Evolutionary conservation across 768 basidiomycete genomes (phyloP).

Genomic region (Boletus sp.): DNA sequence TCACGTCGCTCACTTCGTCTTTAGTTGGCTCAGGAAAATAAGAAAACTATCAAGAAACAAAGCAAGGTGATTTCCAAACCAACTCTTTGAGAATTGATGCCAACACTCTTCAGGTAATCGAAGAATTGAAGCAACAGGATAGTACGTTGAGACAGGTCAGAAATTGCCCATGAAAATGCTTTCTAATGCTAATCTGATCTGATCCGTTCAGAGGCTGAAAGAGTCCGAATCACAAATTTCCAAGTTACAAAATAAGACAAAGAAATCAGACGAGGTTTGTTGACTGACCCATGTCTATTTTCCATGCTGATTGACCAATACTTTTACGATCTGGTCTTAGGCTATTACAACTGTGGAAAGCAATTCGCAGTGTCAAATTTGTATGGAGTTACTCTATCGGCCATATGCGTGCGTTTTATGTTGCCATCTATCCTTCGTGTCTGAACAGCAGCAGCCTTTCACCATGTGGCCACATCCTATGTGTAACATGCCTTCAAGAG

Average conservation of each 20-base stretch:
- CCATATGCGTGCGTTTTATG: slow-evolving; percentile 59
- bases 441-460: slow-evolving; percentile 45
- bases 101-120: slow-evolving; percentile 42
- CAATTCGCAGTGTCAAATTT: slow-evolving; percentile 70
- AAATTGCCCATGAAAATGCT: not conserved
- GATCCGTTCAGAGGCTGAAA: slow-evolving; percentile 36
- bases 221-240: slow-evolving; percentile 45
- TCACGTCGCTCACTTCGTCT: slow-evolving; percentile 2
- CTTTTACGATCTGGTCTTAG: slow-evolving; percentile 29
- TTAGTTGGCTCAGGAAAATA: slow-evolving; percentile 41
- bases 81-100: not conserved
- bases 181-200: not conserved
- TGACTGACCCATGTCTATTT: not conserved
- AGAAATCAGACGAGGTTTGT: slow-evolving; percentile 57
- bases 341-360: slow-evolving; percentile 53
- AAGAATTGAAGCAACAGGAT: slow-evolving; percentile 48
- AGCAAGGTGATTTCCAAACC: slow-evolving; percentile 43
- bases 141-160: slow-evolving; percentile 37
- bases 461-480: slow-evolving; percentile 79
- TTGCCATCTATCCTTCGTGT: not conserved
- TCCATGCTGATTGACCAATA: not conserved
- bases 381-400: slow-evolving; percentile 62
- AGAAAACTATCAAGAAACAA: slow-evolving; percentile 52
- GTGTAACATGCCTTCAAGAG: slow-evolving; percentile 65
- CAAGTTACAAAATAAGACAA: slow-evolving; percentile 43